Evolutionary conservation across 176 grass and related monocot species (phyloP).

Genomic region (Lolium multiflorum): DNA sequence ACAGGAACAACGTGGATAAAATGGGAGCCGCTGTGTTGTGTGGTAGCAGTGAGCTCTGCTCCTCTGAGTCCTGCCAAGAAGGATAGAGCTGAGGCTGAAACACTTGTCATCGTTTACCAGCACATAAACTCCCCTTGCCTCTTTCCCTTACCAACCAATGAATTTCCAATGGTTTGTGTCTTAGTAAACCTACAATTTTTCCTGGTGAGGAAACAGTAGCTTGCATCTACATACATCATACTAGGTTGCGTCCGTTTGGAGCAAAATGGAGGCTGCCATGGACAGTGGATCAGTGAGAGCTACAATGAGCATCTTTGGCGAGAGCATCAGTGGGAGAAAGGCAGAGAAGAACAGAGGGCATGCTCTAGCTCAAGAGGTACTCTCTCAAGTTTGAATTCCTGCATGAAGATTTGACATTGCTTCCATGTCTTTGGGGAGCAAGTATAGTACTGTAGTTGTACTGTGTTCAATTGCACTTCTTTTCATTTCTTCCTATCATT

Average conservation of each 20-base stretch:
- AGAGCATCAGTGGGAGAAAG: slow-evolving; percentile 69
- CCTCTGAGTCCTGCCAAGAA: slow-evolving; percentile 29
- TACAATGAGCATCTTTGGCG: slow-evolving; percentile 77
- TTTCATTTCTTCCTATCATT: too few species aligned
- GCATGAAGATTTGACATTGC: background rate
- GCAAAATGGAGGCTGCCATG: slow-evolving; percentile 60
- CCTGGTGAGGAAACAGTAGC: slow-evolving; percentile 1
- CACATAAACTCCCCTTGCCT: slow-evolving; percentile 30
- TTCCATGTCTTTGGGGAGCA: slow-evolving; percentile 15
- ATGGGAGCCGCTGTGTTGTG: slow-evolving; percentile 36
- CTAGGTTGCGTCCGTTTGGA: slow-evolving; percentile 23
- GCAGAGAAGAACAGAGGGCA: slow-evolving; percentile 42
- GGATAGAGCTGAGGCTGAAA: slow-evolving; percentile 45
- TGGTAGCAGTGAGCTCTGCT: slow-evolving; percentile 42
- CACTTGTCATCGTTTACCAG: slow-evolving; percentile 36
- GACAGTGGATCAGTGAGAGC: slow-evolving; percentile 72
- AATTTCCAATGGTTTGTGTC: background rate
- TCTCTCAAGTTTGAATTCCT: slow-evolving; percentile 11
- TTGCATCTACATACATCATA: background rate
- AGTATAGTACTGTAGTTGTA: background rate
- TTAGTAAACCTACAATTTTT: background rate
- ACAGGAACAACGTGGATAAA: slow-evolving; percentile 41
- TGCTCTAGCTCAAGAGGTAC: slow-evolving; percentile 61
- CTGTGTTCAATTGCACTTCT: background rate
- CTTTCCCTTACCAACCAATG: background rate